Evolutionary conservation across 306 rosid genomes (phyloP).

Genomic region (Trichosanthes cucumerina): DNA sequence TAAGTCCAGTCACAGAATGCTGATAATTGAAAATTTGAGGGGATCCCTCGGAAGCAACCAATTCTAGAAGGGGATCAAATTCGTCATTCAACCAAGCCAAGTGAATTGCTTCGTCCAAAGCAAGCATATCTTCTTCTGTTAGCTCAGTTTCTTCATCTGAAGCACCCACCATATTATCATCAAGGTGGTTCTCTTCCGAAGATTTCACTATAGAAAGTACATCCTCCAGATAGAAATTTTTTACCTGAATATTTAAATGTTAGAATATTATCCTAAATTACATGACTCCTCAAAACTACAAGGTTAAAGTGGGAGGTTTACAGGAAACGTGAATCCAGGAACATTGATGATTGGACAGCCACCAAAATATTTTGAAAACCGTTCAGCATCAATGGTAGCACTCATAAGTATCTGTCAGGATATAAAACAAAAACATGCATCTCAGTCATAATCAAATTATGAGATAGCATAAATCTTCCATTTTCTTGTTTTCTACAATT

Average conservation of each 20-base stretch:
- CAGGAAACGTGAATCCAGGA: conserved; percentile 95
- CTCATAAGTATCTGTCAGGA: conserved; percentile 77
- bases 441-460: neutral
- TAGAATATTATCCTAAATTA: conserved; percentile 8
- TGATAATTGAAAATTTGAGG: conserved; percentile 52
- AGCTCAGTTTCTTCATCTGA: conserved; percentile 26
- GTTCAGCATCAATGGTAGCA: conserved; percentile 74
- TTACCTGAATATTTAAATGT: conserved; percentile 49
- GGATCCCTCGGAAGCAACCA: conserved; percentile 53
- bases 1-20: conserved; percentile 65
- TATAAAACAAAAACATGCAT: neutral
- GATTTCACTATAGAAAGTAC: conserved; percentile 57
- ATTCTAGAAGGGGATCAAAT: conserved; percentile 59
- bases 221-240: conserved; percentile 78
- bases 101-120: conserved; percentile 74
- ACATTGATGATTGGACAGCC: conserved; percentile 76
- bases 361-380: conserved; percentile 91
- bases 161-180: conserved; percentile 19
- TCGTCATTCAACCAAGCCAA: conserved; percentile 78
- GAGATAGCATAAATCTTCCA: neutral
- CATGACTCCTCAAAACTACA: conserved; percentile 12
- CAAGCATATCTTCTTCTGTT: conserved; percentile 52
- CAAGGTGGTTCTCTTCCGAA: conserved; percentile 40
- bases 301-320: conserved; percentile 24
- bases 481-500: neutral